These are phyloP conservation scores for Xylariaceae sp. DNA, from an alignment of 2,329 filamentous ascomycete species.

Conservation along the genomic window DNA sequence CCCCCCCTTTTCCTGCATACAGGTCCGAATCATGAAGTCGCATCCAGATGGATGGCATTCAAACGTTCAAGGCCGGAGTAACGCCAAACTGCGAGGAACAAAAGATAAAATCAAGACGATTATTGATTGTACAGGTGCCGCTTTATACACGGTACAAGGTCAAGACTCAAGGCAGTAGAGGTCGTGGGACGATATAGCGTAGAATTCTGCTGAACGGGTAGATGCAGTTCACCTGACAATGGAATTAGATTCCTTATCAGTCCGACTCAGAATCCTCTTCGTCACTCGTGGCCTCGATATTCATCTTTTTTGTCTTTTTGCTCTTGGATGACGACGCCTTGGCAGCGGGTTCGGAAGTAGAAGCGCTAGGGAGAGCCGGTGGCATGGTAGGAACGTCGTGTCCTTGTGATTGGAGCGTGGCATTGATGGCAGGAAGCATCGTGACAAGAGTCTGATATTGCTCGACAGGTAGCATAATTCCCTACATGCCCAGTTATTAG, in stretches of 20 bases:
- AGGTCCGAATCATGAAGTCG: not conserved
- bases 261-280: conserved; percentile 48
- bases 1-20: not conserved
- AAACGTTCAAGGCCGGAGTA: not conserved
- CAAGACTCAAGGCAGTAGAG: not conserved
- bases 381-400: conserved; percentile 34
- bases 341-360: conserved; percentile 24
- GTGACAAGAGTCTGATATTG: conserved; percentile 56
- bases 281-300: conserved; percentile 60
- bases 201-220: not conserved
- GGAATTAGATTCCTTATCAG: conserved; percentile 12
- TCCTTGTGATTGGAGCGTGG: conserved; percentile 46
- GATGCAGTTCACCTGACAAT: not conserved
- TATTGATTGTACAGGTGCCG: not conserved
- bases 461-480: conserved; percentile 59
- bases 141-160: not conserved
- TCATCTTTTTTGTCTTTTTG: conserved; percentile 44
- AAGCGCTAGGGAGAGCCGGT: conserved; percentile 25
- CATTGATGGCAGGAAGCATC: conserved; percentile 54
- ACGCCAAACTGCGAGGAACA: not conserved
- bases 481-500: conserved; percentile 39
- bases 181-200: not conserved
- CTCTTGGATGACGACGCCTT: conserved; percentile 24
- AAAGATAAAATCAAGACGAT: not conserved
- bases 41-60: conserved; percentile 1